Evolutionary conservation across 148 eudicot species (phyloP).

Genomic region (Selenicereus undatus): DNA sequence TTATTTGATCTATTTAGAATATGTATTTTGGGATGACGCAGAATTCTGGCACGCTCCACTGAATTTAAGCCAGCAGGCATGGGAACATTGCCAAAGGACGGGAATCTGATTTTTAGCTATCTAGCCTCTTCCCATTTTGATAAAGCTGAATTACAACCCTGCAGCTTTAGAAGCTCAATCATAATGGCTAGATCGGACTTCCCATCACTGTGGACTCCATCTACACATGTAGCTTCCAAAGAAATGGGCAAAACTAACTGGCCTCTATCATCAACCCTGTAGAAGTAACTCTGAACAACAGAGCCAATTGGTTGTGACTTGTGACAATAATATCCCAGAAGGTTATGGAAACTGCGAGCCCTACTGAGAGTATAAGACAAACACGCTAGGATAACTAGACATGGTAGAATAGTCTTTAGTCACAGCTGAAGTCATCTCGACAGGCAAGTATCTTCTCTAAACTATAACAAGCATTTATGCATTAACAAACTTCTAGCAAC

Average conservation of each 20-base stretch:
- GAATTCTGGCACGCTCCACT: conserved; percentile 8
- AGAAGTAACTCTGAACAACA: conserved; percentile 55
- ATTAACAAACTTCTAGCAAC: neutral
- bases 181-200: neutral
- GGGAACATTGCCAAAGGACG: conserved; percentile 5
- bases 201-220: neutral
- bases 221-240: conserved; percentile 14
- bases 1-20: neutral
- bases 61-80: neutral
- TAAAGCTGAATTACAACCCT: neutral
- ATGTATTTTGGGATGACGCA: neutral
- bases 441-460: conserved; percentile 5
- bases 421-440: conserved; percentile 35
- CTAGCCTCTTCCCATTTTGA: conserved; percentile 1
- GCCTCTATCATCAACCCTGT: conserved; percentile 36
- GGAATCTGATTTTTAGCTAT: neutral
- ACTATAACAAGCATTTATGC: conserved; percentile 15
- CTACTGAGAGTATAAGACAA: conserved; percentile 55
- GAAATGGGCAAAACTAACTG: conserved; percentile 21
- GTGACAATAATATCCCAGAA: conserved; percentile 55
- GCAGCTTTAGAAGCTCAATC: neutral
- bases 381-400: conserved; percentile 52
- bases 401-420: conserved; percentile 36
- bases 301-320: conserved; percentile 61
- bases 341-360: conserved; percentile 60